A percentile compares a stretch with the other conserved stretches of the same genome.
phyloP scores from a whole-genome alignment of 148 eudicot genomes.

The Vaccinium myrtillus region DNA sequence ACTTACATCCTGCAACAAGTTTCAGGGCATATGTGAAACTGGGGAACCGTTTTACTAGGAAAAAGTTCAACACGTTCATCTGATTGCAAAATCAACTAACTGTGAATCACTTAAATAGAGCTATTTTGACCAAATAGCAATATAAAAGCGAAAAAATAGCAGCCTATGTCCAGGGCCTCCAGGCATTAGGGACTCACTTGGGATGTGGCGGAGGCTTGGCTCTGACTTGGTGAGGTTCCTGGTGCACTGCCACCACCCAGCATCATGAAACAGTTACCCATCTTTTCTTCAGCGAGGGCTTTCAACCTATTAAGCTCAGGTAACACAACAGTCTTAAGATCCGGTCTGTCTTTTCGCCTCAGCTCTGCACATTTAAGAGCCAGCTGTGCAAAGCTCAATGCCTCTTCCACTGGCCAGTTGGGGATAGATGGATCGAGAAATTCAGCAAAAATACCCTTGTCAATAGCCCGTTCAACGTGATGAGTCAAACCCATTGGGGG shows the following conservation, averaged over 20 bases:
- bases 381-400: constrained; percentile 25
- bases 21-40: neutral
- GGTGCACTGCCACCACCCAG: neutral
- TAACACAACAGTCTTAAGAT: constrained; percentile 27
- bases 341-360: constrained; percentile 42
- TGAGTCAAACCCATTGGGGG: constrained; percentile 45
- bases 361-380: constrained; percentile 39
- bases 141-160: neutral
- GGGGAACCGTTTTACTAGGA: neutral
- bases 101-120: neutral
- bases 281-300: constrained; percentile 27
- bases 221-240: constrained; percentile 14
- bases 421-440: constrained; percentile 31
- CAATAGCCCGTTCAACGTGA: constrained; percentile 35
- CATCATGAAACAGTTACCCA: constrained; percentile 15
- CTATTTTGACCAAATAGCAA: neutral
- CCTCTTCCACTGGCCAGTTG: constrained; percentile 41
- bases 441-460: constrained; percentile 32
- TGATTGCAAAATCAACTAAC: neutral
- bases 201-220: constrained; percentile 12
- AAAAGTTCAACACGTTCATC: neutral
- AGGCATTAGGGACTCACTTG: constrained; percentile 14
- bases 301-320: constrained; percentile 36
- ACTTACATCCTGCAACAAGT: constrained; percentile 13
- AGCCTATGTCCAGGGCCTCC: neutral